These are phyloP conservation scores for Guadua angustifolia DNA, from an alignment of 176 grass and related monocot species.

Conservation along the genomic window DNA sequence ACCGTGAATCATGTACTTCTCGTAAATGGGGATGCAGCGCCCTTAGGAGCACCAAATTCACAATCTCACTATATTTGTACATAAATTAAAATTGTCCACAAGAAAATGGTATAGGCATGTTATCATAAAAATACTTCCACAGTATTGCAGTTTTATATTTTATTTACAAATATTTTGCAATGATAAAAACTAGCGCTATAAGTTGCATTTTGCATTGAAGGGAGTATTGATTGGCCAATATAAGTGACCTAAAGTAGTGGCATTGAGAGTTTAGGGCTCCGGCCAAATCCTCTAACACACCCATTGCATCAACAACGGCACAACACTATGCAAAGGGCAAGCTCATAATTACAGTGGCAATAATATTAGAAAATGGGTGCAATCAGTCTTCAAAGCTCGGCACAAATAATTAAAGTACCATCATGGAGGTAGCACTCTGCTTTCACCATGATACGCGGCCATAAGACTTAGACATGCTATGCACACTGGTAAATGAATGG, in stretches of 20 bases:
- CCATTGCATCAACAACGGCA: slow-evolving; percentile 21
- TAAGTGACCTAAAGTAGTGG: not conserved
- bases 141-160: slow-evolving; percentile 4
- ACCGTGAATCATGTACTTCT: not conserved
- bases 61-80: not conserved
- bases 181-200: not conserved
- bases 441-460: slow-evolving; percentile 23
- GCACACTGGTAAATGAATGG: not conserved
- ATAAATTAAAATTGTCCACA: slow-evolving; percentile 17
- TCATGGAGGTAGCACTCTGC: not conserved
- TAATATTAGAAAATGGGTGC: slow-evolving; percentile 1
- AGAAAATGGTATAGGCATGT: slow-evolving; percentile 4
- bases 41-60: not conserved
- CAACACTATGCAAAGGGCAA: slow-evolving; percentile 6
- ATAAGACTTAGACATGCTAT: slow-evolving; percentile 16
- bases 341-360: not conserved
- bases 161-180: not conserved
- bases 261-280: not conserved
- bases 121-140: not conserved
- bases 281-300: not conserved
- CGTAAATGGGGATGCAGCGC: not conserved
- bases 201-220: not conserved
- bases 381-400: slow-evolving; percentile 9
- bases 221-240: slow-evolving; percentile 6
- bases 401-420: not conserved